Base-by-base conservation (phyloP, 805 yeast species). In the Cephaloascus albidus region DNA sequence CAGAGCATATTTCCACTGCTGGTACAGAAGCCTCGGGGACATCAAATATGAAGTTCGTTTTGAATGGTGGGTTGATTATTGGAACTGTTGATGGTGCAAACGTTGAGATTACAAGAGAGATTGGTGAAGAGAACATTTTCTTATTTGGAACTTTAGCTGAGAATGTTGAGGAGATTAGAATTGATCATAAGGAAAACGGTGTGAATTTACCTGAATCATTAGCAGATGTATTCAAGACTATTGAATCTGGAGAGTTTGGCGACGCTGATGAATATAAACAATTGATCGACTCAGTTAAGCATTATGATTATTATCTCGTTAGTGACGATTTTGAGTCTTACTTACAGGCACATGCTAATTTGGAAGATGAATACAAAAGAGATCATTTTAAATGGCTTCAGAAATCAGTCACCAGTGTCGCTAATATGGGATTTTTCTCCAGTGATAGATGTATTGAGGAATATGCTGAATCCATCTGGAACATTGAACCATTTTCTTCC, bases 31-130 rank as follows among this genome's bases (percentile, higher is more conserved):
- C 96, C 18, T 83, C 94, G 1, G 97, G 97, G 55, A 88, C 97
- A 27, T 85, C 95, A 28, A 88, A 88, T 67, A 88, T 88, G 97
- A 88, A 88, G 65, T 88, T 88, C 57, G 95, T 87, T 18, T 68
- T 88, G 63, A 88, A 87, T 55, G 97, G 96, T 61, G 97, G 97
- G 38, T 73, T 88, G 47, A 85, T 88, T 50, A 81, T 88, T 47
- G 97, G 97, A 58, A 89, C 97, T 10, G 96, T 88, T 47, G 97
- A 88, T 56, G 97, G 97, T 55, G 97, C 97, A 46, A 88, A 89
- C 55, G 95, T 89, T 37, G 97, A 88, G 64, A 85, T 88, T 57
- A 85, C 95, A 17, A 76, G 96, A 50, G 96, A 89, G 63, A 76
- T 89, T 49, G 96, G 96, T 38, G 95, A 88, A 54, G 95, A 88